These are phyloP conservation scores for Cercospora sojina DNA, from an alignment of 2,329 filamentous ascomycete genomes.

Conservation along the genomic window DNA sequence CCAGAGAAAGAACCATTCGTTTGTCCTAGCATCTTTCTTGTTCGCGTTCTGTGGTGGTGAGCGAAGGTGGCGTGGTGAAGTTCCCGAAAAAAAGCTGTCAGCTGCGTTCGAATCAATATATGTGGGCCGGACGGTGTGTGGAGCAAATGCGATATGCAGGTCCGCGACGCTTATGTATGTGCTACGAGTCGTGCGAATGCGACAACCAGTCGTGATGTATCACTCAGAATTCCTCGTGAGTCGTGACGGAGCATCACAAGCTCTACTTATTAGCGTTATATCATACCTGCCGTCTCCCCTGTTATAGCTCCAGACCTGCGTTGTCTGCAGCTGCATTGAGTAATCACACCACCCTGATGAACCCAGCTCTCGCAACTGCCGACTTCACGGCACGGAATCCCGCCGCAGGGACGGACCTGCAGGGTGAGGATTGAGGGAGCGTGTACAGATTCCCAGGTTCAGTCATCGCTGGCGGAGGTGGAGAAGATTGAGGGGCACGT, in stretches of 20 bases:
- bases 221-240: neutral
- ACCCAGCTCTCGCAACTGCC: neutral
- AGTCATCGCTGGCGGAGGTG: neutral
- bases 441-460: neutral
- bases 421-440: neutral
- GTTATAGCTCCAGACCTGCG: neutral
- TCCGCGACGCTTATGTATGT: neutral
- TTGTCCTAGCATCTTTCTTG: slow-evolving; percentile 15
- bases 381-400: neutral
- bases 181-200: neutral
- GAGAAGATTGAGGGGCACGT: neutral
- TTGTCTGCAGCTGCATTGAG: neutral
- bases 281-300: neutral
- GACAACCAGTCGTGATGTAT: neutral
- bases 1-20: slow-evolving; percentile 16
- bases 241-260: no score
- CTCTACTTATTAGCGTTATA: neutral
- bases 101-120: neutral
- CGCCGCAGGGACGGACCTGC: neutral
- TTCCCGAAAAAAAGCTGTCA: neutral
- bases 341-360: neutral
- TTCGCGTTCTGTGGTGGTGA: neutral
- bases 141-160: neutral
- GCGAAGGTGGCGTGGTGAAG: neutral
- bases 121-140: neutral